phyloP scores from a whole-genome alignment of 106 monocot species.

The Allium fistulosum region DNA sequence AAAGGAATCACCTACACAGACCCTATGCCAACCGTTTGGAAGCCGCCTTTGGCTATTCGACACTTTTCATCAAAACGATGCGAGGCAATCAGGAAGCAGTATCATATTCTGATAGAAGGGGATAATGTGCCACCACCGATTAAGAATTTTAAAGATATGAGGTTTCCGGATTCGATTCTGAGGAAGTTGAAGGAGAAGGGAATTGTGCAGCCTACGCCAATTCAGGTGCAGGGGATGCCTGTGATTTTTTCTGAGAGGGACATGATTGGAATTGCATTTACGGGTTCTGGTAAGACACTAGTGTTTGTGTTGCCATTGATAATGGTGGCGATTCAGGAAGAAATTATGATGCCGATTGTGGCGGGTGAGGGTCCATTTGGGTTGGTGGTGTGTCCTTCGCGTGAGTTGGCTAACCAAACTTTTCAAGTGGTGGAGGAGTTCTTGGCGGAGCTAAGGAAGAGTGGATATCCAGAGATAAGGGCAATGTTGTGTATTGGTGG shows the following conservation, averaged over 20 bases:
- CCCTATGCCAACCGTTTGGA: constrained; percentile 86
- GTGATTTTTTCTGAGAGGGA: constrained; percentile 74
- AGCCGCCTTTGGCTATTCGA: constrained; percentile 73
- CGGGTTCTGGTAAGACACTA: constrained; percentile 89
- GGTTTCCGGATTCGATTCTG: constrained; percentile 60
- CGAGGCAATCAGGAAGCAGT: constrained; percentile 59
- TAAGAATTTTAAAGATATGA: constrained; percentile 72
- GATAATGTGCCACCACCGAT: constrained; percentile 83
- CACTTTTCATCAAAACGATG: constrained; percentile 35
- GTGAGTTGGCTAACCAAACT: constrained; percentile 89
- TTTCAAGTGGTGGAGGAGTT: constrained; percentile 85
- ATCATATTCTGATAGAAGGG: constrained; percentile 88
- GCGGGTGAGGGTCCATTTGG: constrained; percentile 93
- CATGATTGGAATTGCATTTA: constrained; percentile 97
- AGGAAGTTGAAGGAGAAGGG: constrained; percentile 69
- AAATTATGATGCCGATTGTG: constrained; percentile 82
- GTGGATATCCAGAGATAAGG: constrained; percentile 73
- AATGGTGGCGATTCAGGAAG: constrained; percentile 88
- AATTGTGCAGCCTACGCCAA: constrained; percentile 87
- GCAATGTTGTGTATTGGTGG: constrained; percentile 88
- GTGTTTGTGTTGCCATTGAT: constrained; percentile 89
- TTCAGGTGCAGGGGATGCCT: constrained; percentile 91
- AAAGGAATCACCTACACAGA: constrained; percentile 93
- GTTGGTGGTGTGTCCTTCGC: constrained; percentile 79
- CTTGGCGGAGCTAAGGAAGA: constrained; percentile 49